Percentiles rank a stretch among this genome's conserved stretches.
Evolutionary conservation across 495 filamentous ascomycete species (phyloP).

Genomic region (Daldinia childiae): DNA sequence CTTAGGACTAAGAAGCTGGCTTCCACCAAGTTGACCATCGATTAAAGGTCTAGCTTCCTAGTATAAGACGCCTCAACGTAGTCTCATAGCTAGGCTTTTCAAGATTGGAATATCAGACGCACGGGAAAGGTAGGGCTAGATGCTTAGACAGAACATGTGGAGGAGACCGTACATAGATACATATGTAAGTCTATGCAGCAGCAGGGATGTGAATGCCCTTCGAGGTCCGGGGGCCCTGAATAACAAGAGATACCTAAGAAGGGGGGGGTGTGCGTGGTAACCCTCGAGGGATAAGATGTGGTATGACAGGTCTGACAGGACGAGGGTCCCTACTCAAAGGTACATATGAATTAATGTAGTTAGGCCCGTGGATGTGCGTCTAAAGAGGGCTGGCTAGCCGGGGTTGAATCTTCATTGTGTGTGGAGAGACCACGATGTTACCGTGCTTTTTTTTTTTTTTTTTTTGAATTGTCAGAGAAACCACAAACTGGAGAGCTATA

Average conservation of each 20-base stretch:
- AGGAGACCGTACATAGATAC: constrained; percentile 51
- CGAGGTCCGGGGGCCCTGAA: constrained; percentile 44
- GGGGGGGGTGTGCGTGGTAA: constrained; percentile 46
- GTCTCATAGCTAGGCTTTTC: constrained; percentile 46
- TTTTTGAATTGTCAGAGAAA: constrained; percentile 44
- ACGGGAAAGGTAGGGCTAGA: constrained; percentile 47
- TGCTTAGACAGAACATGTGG: constrained; percentile 48
- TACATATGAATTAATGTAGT: constrained; percentile 46
- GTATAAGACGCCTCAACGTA: constrained; percentile 43
- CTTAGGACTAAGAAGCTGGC: constrained; percentile 25
- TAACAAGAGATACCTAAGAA: constrained; percentile 38
- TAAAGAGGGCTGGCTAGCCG: constrained; percentile 44
- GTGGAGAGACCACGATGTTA: constrained; percentile 45
- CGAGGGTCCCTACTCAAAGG: constrained; percentile 44
- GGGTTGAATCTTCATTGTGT: constrained; percentile 44
- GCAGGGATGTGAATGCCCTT: constrained; percentile 46
- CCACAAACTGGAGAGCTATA: constrained; percentile 46
- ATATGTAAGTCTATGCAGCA: constrained; percentile 52
- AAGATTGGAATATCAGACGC: constrained; percentile 46
- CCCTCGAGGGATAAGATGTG: constrained; percentile 49
- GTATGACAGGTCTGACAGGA: constrained; percentile 50
- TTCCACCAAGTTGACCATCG: constrained; percentile 39
- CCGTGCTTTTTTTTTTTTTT: constrained; percentile 42
- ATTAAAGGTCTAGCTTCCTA: constrained; percentile 39
- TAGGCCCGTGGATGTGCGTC: constrained; percentile 41